Evolutionary conservation across 345 rosid species (phyloP).

Genomic region (Mercurialis annua): DNA sequence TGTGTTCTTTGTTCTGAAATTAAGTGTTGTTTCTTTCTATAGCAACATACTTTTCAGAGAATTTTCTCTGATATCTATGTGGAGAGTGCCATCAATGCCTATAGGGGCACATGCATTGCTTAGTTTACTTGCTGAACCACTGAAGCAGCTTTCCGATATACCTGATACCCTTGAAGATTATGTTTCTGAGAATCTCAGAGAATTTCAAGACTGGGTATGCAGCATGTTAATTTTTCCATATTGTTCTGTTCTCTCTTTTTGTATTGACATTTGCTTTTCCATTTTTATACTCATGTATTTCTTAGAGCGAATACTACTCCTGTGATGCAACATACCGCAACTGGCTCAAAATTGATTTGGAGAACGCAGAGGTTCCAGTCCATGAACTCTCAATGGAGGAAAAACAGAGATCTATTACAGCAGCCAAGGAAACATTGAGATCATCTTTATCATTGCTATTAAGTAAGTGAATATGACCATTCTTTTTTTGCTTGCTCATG

Average conservation of each 20-base stretch:
- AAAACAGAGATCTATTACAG: slow-evolving; percentile 49
- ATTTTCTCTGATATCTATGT: slow-evolving; percentile 92
- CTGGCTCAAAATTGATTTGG: slow-evolving; percentile 84
- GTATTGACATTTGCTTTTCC: slow-evolving; percentile 2
- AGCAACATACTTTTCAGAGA: slow-evolving; percentile 95
- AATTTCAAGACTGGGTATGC: slow-evolving; percentile 93
- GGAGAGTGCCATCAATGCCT: slow-evolving; percentile 98
- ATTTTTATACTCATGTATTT: slow-evolving; percentile 1
- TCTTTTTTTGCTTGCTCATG: not conserved
- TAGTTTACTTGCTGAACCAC: slow-evolving; percentile 95
- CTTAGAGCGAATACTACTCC: slow-evolving; percentile 84
- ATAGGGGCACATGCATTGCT: slow-evolving; percentile 90
- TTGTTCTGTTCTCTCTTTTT: slow-evolving; percentile 12
- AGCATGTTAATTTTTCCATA: slow-evolving; percentile 4
- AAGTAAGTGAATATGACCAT: slow-evolving; percentile 44
- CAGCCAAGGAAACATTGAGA: slow-evolving; percentile 67
- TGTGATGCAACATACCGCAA: slow-evolving; percentile 95
- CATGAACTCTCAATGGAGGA: slow-evolving; percentile 74
- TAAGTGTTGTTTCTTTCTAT: slow-evolving; percentile 21
- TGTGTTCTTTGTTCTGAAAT: slow-evolving; percentile 3
- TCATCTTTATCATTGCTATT: slow-evolving; percentile 60
- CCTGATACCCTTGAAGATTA: slow-evolving; percentile 53
- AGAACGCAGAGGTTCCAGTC: slow-evolving; percentile 65
- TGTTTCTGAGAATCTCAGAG: slow-evolving; percentile 73
- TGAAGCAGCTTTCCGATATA: slow-evolving; percentile 85